Percentiles rank a stretch among this genome's conserved stretches.
These are phyloP conservation scores for Cladosporium sp. DNA, from an alignment of 2,329 filamentous ascomycete genomes.

Conservation along the genomic window DNA sequence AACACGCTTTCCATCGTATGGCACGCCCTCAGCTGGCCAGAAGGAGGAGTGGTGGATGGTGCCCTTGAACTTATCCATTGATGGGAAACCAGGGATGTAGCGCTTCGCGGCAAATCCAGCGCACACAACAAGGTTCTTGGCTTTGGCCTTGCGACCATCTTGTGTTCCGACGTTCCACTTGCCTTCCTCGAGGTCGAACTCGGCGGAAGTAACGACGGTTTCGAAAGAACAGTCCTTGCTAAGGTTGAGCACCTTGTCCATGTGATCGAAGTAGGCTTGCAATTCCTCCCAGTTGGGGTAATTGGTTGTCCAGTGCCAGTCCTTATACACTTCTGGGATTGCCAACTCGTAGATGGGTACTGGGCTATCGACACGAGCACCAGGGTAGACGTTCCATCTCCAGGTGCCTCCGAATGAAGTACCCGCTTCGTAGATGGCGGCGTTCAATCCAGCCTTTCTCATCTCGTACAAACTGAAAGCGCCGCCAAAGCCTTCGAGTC, in stretches of 20 bases:
- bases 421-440: constrained; percentile 36
- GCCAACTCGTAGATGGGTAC: constrained; percentile 33
- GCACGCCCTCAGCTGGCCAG: constrained; percentile 49
- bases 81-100: constrained; percentile 62
- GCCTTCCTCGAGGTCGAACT: constrained; percentile 50
- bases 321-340: constrained; percentile 45
- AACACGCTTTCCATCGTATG: constrained; percentile 58
- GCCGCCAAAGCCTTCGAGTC: constrained; percentile 20
- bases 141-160: constrained; percentile 53
- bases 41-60: constrained; percentile 48
- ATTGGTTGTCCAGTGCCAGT: constrained; percentile 42
- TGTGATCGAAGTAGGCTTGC: constrained; percentile 59
- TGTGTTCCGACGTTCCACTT: constrained; percentile 55
- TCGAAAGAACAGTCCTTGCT: constrained; percentile 61
- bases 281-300: constrained; percentile 47
- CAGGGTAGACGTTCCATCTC: constrained; percentile 38
- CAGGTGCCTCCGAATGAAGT: constrained; percentile 38
- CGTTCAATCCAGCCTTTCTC: constrained; percentile 35
- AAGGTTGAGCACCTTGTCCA: constrained; percentile 56
- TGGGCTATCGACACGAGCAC: constrained; percentile 48
- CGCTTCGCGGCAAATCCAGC: constrained; percentile 61
- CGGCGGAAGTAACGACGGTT: constrained; percentile 54
- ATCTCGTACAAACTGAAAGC: constrained; percentile 45
- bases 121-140: constrained; percentile 55
- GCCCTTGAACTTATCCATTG: constrained; percentile 61